These are phyloP conservation scores for Malassezia globosa DNA, from an alignment of 1,284 basidiomycete genomes.

Conservation along the genomic window DNA sequence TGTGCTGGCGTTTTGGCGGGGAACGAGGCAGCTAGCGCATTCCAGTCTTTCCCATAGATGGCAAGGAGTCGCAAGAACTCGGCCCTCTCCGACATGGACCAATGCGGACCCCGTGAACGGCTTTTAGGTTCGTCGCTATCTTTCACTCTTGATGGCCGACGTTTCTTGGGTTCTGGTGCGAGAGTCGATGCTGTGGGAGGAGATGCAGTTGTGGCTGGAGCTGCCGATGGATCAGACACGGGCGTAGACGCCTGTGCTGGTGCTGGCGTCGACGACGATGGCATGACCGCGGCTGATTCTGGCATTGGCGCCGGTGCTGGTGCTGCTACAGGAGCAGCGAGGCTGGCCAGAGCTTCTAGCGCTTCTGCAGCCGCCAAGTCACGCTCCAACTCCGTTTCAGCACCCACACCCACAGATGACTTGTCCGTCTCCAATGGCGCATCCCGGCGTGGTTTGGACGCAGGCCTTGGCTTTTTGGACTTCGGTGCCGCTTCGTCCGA, in stretches of 20 bases:
- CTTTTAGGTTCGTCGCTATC: slow-evolving; percentile 8
- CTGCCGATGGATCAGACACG: not conserved
- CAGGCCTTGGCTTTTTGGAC: slow-evolving; percentile 19
- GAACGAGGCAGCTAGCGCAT: slow-evolving; percentile 62
- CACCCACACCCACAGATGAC: not conserved
- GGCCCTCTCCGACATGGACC: slow-evolving; percentile 52
- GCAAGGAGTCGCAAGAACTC: slow-evolving; percentile 58
- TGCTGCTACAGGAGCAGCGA: slow-evolving; percentile 1
- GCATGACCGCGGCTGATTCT: no score
- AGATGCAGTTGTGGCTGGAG: not conserved
- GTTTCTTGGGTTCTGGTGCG: slow-evolving; percentile 7
- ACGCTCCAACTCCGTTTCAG: slow-evolving; percentile 29
- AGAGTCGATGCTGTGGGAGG: not conserved
- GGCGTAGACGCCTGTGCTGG: no score
- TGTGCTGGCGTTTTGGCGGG: slow-evolving; percentile 69
- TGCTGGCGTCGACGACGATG: no score
- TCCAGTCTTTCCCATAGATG: slow-evolving; percentile 64
- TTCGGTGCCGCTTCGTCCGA: slow-evolving; percentile 1
- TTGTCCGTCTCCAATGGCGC: not conserved
- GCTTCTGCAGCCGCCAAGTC: slow-evolving; percentile 48
- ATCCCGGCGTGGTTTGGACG: slow-evolving; percentile 7
- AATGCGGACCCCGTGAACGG: slow-evolving; percentile 47
- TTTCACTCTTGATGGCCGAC: not conserved
- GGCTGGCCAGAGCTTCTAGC: slow-evolving; percentile 44
- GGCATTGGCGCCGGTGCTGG: no score